phyloP scores from a whole-genome alignment of 768 basidiomycete species.

The Cystoderma amianthinum region DNA sequence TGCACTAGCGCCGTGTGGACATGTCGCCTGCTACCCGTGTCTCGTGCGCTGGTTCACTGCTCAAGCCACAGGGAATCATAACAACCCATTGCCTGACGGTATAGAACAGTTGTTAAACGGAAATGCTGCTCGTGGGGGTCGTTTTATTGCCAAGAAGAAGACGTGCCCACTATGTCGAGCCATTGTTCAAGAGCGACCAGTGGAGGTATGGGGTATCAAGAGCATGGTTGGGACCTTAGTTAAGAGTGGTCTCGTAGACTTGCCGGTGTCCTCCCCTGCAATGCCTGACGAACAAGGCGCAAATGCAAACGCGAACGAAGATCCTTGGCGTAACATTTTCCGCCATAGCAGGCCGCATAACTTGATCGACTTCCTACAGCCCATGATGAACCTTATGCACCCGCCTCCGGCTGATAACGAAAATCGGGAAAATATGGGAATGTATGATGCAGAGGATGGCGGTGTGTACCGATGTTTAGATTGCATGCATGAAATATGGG shows the following conservation, averaged over 20 bases:
- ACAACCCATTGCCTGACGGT: slow-evolving; percentile 15
- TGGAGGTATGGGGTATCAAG: slow-evolving; percentile 70
- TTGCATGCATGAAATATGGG: slow-evolving; percentile 76
- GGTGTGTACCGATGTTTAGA: slow-evolving; percentile 71
- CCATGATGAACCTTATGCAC: slow-evolving; percentile 8
- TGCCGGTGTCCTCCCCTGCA: slow-evolving; percentile 16
- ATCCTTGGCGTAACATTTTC: slow-evolving; percentile 70
- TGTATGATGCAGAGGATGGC: slow-evolving; percentile 69
- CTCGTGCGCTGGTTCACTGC: slow-evolving; percentile 74
- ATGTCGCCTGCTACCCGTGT: slow-evolving; percentile 64
- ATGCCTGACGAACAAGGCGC: slow-evolving; percentile 17
- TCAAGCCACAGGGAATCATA: slow-evolving; percentile 17
- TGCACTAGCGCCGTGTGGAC: slow-evolving; percentile 71
- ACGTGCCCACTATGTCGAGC: slow-evolving; percentile 75
- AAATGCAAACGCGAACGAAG: slow-evolving; percentile 16
- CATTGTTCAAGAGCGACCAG: slow-evolving; percentile 48
- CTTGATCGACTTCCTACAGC: slow-evolving; percentile 3
- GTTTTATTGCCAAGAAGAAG: slow-evolving; percentile 49
- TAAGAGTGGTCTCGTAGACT: slow-evolving; percentile 44
- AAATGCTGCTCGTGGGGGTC: slow-evolving; percentile 31
- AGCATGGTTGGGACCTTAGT: slow-evolving; percentile 46
- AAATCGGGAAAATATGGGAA: slow-evolving; percentile 41
- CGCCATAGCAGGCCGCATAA: slow-evolving; percentile 15
- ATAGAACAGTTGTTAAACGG: slow-evolving; percentile 21
- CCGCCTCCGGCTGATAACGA: slow-evolving; percentile 10